Conservation (phyloP, 495 filamentous ascomycete species). For the Bacidia rubella region DNA sequence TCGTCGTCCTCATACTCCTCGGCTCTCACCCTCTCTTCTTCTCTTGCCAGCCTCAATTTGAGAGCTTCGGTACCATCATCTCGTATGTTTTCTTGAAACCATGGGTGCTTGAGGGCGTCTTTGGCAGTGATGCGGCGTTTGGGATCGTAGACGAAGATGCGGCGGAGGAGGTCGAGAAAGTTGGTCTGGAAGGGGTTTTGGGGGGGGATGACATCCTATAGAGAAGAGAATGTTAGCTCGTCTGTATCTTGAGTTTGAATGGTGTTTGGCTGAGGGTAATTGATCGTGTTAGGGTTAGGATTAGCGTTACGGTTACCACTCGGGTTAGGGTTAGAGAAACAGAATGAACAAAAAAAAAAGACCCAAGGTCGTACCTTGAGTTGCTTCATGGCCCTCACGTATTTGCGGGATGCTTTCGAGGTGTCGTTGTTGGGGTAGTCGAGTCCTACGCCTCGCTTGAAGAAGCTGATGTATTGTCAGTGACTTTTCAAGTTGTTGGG, state of each 20-base stretch:
- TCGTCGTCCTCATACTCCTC: not conserved
- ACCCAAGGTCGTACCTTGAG: constrained; percentile 50
- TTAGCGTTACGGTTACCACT: not conserved
- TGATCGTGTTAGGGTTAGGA: not conserved
- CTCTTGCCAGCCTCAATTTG: constrained; percentile 49
- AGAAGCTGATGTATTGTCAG: constrained; percentile 46
- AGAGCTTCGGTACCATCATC: constrained; percentile 93
- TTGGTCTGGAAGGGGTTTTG: constrained; percentile 63
- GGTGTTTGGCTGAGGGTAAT: not conserved
- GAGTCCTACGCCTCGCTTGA: constrained; percentile 57
- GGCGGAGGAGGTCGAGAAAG: constrained; percentile 76
- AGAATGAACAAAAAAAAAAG: not conserved
- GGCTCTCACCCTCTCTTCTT: constrained; percentile 15
- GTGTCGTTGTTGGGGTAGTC: constrained; percentile 86
- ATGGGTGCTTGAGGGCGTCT: constrained; percentile 77
- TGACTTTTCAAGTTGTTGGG: too few relatives aligned
- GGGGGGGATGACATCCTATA: constrained; percentile 77
- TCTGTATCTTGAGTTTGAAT: not conserved
- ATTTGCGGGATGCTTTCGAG: constrained; percentile 75
- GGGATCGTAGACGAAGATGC: constrained; percentile 94
- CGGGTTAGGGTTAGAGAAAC: not conserved
- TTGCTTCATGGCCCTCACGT: constrained; percentile 89
- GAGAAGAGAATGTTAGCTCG: not conserved
- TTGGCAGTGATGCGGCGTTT: constrained; percentile 82
- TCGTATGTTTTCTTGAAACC: constrained; percentile 75